Base-by-base conservation (phyloP, 2,329 filamentous ascomycete species). In the Aureobasidium sp. region DNA sequence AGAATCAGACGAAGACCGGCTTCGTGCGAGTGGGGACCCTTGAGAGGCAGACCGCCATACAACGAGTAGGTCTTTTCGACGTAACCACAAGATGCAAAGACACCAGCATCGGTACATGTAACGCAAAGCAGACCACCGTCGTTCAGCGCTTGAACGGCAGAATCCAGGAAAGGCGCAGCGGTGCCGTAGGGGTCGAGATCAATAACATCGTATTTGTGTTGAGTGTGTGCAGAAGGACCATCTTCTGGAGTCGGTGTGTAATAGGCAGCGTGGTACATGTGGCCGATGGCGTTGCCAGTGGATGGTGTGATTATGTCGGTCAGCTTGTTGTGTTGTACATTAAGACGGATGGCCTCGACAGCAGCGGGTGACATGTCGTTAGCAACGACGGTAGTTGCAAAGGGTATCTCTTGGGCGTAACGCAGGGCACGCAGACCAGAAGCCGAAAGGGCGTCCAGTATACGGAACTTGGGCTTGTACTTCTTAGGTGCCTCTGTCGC, bases 131-230 rank as follows among this genome's bases (percentile, higher is more conserved):
- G 80, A 4, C 94, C 94, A 1, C 93, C 93, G 67, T 97, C 90
- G 65, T 88, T 85, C 8, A 97, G 83, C 1, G 90, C 85, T 75
- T 97, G 92, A 9, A 99, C 80, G 1, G 94, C 91, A 1, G 90
- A 86, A 71, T 99, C 94, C 59, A 99, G 82, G 74, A 99, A 99
- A 1, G 90, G 89, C 10, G 90, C 90, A 0, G 93, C 94, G 0
- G 91, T 95, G 45, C 94, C 94, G 69, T 99, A 99, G 0, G 94
- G 94, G 72, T 99, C 94, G 34, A 99, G 82, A 72, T 99, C 94
- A 65, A 99, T 94, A 27, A 97, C 92, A 73, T 97, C 90, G 73
- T 96, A 99, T 68, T 82, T 85, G 16, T 64, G 66, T 55, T 64
- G 69, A 53, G 70, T 63, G 49, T 70, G 85, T 67, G 37, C 73